A percentile compares a stretch with the other conserved stretches of the same genome.
Conservation (phyloP, 108 stramenopile genomes). For the Aureococcus anophagefferens region DNA sequence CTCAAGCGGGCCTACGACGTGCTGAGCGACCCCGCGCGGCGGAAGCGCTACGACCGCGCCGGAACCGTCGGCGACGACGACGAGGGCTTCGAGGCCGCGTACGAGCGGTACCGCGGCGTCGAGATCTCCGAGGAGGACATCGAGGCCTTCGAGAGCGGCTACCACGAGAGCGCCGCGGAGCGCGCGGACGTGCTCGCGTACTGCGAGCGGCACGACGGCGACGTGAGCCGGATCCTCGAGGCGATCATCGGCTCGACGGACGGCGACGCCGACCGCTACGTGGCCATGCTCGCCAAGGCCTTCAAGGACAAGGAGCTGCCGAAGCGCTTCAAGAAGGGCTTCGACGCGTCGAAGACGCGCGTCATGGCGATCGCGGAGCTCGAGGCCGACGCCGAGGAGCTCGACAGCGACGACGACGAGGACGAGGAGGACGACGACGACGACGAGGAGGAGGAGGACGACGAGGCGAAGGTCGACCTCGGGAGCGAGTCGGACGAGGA, state of each 20-base stretch:
- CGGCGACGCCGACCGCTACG: not conserved
- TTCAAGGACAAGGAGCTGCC: not conserved
- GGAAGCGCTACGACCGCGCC: not conserved
- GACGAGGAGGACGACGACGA: not conserved
- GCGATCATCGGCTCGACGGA: not conserved
- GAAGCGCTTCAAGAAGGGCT: not conserved
- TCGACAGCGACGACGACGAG: not conserved
- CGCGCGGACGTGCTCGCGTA: not conserved
- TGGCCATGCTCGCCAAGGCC: not conserved
- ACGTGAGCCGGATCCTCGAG: not conserved
- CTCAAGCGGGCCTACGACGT: conserved; percentile 17
- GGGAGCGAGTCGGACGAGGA: not conserved
- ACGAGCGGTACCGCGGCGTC: not conserved
- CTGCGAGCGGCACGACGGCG: not conserved
- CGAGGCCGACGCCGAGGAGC: not conserved
- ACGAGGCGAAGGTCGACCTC: not conserved
- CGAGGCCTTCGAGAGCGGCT: not conserved
- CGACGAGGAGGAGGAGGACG: not conserved
- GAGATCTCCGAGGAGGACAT: not conserved
- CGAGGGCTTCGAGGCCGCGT: not conserved
- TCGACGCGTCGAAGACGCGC: not conserved
- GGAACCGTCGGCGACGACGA: not conserved
- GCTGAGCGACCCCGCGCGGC: conserved; percentile 7
- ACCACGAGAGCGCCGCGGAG: not conserved
- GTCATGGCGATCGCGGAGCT: not conserved